Evolutionary conservation across 75 land plant species (phyloP).

Genomic region (Sequoiadendron giganteum): DNA sequence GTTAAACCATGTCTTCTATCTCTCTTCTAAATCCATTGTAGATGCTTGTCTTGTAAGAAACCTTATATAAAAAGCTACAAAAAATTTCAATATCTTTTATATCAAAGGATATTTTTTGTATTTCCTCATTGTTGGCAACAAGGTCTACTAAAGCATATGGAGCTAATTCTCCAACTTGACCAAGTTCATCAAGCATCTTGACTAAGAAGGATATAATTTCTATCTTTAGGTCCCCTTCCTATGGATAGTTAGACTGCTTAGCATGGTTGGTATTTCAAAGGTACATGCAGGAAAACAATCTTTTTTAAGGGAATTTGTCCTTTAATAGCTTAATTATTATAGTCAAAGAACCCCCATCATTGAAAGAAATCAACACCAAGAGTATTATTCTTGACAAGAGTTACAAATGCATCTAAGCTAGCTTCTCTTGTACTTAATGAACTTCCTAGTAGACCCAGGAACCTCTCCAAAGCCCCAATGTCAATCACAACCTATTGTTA

Average conservation of each 20-base stretch:
- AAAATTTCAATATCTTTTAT: conserved; percentile 71
- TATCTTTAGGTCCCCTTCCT: conserved; percentile 52
- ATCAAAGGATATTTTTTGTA: conserved; percentile 62
- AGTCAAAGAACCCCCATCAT: conserved; percentile 51
- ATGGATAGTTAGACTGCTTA: conserved; percentile 38
- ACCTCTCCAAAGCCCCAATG: conserved; percentile 68
- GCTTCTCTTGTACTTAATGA: conserved; percentile 79
- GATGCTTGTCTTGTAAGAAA: conserved; percentile 38
- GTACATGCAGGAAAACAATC: conserved; percentile 75
- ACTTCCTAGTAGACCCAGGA: conserved; percentile 60
- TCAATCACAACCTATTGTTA: conserved; percentile 72
- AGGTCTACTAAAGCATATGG: conserved; percentile 68
- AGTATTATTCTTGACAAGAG: conserved; percentile 60
- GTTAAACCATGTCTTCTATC: conserved; percentile 51
- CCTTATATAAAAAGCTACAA: conserved; percentile 49
- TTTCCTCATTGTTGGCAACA: conserved; percentile 65
- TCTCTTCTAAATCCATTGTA: conserved; percentile 75
- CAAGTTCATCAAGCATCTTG: conserved; percentile 77
- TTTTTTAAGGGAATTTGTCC: conserved; percentile 67
- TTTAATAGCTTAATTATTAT: conserved; percentile 52
- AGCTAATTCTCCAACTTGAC: conserved; percentile 87
- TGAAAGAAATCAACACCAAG: conserved; percentile 41
- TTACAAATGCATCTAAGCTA: conserved; percentile 67
- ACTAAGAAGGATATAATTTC: conserved; percentile 54
- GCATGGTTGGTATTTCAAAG: conserved; percentile 58